Evolutionary conservation across 768 basidiomycete species (phyloP), one percentile per base, ranked within the genome.

Genomic region (Hygrophoropsis aurantiaca): DNA sequence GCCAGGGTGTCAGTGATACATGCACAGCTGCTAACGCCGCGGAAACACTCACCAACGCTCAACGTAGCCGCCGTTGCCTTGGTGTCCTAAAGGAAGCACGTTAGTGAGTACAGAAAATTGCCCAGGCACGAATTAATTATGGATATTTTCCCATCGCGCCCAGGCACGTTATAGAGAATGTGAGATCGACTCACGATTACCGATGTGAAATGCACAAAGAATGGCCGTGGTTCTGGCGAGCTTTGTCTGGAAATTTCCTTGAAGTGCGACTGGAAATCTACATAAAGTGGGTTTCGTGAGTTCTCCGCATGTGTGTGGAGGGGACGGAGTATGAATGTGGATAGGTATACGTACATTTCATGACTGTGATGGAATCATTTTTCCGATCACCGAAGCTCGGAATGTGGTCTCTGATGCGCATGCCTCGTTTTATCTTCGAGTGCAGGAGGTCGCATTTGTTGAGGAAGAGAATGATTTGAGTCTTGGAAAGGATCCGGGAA

Each of bases 231-330:
- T 20, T 78, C 72, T 11, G 85, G 83, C 1, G 87, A 87, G 52
- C 75, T 67, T 36, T 74, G 72, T 52, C 76, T 80, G 38, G 76
- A 74, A 30, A 88, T 85, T 44, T 90, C 87, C 58, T 80, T 86
- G 65, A 91, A 90, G 58, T 89, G 86, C 48, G 84, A 80, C 54
- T 84, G 82, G 65, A 91, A 88, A 63, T 90, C 88, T 90, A 50
- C 4, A 36, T 50, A 34, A 41, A 30, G 38, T 23, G 25, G 45
- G 44, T 19, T 35, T 39, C 39, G 35, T 49, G 52, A 46, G 59
- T 39, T 54, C n/a, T 46, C 26, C 21, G 43, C 18, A 20, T 19
- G 33, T 25, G 24, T 46, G 21, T 54, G 36, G 4, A 43, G 19
- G 20, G 44, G 46, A 46, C 19, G 34, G 11, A 18, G 30, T n/a